Conservation (phyloP, 1,284 basidiomycete species). For the Tremellales sp. region DNA sequence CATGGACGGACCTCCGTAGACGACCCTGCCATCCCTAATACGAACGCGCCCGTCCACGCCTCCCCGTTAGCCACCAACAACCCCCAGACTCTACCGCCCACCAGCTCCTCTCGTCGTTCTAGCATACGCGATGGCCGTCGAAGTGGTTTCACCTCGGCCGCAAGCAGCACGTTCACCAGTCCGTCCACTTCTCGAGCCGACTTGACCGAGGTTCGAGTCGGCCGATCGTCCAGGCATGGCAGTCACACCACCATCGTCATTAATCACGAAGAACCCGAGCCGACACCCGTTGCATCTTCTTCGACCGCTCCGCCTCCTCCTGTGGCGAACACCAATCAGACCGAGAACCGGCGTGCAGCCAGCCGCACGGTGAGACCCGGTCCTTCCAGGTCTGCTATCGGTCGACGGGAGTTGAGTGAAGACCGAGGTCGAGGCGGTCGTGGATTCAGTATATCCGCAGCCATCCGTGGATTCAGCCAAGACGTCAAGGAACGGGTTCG, state of each 20-base stretch:
- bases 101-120: neutral
- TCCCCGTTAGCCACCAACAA: neutral
- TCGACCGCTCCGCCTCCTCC: neutral
- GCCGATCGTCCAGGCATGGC: slow-evolving; percentile 15
- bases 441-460: slow-evolving; percentile 46
- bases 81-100: neutral
- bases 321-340: slow-evolving; percentile 7
- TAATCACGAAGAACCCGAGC: slow-evolving; percentile 8
- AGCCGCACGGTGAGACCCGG: neutral
- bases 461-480: slow-evolving; percentile 44
- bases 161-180: neutral
- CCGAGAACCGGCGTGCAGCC: slow-evolving; percentile 1
- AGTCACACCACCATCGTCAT: slow-evolving; percentile 30
- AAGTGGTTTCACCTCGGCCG: neutral
- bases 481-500: slow-evolving; percentile 40
- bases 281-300: neutral
- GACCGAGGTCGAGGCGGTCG: slow-evolving; percentile 27
- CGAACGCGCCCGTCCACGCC: neutral
- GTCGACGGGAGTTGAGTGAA: slow-evolving; percentile 6
- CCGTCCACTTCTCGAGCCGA: neutral
- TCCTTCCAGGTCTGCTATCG: neutral
- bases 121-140: neutral
- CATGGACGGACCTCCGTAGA: slow-evolving; percentile 2
- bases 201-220: slow-evolving; percentile 14
- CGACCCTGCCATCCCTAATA: neutral